These are phyloP conservation scores for Megacollybia marginata DNA, from an alignment of 768 basidiomycete genomes.

Conservation along the genomic window DNA sequence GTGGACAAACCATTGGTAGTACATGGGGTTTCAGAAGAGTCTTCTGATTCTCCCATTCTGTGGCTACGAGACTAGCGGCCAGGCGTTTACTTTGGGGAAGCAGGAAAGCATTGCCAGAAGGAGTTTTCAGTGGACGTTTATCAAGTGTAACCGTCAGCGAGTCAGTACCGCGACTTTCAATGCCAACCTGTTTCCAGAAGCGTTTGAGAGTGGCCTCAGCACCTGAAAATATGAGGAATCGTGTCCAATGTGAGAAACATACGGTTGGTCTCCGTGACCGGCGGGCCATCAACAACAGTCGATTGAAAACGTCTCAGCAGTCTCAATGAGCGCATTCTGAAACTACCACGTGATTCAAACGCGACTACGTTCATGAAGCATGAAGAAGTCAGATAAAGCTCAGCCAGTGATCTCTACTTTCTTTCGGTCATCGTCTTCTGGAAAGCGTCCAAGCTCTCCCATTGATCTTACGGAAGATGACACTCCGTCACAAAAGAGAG, in stretches of 20 bases:
- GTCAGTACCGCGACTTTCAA: slow-evolving; percentile 42
- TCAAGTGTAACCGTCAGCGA: slow-evolving; percentile 67
- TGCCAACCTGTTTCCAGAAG: slow-evolving; percentile 91
- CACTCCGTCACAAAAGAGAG: too few relatives aligned
- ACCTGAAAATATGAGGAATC: slow-evolving; percentile 35
- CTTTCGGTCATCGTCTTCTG: too few relatives aligned
- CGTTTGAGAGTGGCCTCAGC: slow-evolving; percentile 82
- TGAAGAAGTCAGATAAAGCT: too few relatives aligned
- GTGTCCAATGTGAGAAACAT: slow-evolving; percentile 11
- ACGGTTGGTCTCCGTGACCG: slow-evolving; percentile 62
- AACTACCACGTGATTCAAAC: too few relatives aligned
- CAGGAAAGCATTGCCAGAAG: slow-evolving; percentile 67
- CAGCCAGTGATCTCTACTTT: too few relatives aligned
- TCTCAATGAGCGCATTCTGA: background rate
- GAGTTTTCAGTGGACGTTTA: slow-evolving; percentile 81
- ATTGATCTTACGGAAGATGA: too few relatives aligned
- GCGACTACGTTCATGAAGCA: too few relatives aligned
- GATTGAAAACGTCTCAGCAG: slow-evolving; percentile 15
- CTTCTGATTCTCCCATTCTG: slow-evolving; percentile 96
- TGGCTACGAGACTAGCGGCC: slow-evolving; percentile 78
- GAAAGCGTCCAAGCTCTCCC: too few relatives aligned
- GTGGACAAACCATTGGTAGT: slow-evolving; percentile 66
- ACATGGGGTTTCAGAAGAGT: slow-evolving; percentile 82
- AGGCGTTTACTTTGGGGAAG: slow-evolving; percentile 65
- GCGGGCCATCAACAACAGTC: slow-evolving; percentile 32